Evolutionary conservation across 169 alveolate species (phyloP), one percentile per base, ranked within the genome.

Genomic region (Plasmodium cynomolgi): DNA sequence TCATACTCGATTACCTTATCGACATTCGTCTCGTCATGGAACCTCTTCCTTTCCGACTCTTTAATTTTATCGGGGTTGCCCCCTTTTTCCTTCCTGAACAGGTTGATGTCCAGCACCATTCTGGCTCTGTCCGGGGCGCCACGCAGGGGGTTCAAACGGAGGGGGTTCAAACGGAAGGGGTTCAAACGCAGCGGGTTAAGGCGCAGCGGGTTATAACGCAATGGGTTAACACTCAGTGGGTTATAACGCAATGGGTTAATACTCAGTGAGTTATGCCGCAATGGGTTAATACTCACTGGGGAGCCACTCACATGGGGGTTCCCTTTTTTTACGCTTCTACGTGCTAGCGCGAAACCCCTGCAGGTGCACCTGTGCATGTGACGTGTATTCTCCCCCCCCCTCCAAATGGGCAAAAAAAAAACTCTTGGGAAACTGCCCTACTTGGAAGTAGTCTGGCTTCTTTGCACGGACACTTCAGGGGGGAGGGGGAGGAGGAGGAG

Each of bases 1-100:
- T 97, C 98, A 1, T 96, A 97, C 31, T 94, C 98, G 26, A 97
- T 92, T 13, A 96, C 97, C 90, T 93, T 85, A 88, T 95, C 97
- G 73, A 96, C 97, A 77, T 58, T 94, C 41, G 84, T 92, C 71
- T 93, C 95, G 84, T 93, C 95, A 79, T 91, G 96, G 92, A 96
- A 95, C 75, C 97, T 54, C 17, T 96, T 85, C 71, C 62, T 84
- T 86, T 96, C 97, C 20, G 97, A 96, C 56, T 93, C 97, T 26
- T 95, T 86, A 71, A 96, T 77, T 20, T 75, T 74, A 0, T 75
- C 85, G n/a, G 92, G 92, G 84, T 95, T 93, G 26, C 96, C 95
- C 71, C 95, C 95, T 68, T 95, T 95, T 83, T 93, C 95, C 91
- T 92, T 93, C 33, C 97, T 41, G 93, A 96, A 96, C 81, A 94